phyloP scores from a whole-genome alignment of 768 basidiomycete species.

The Mrakia gelida region DNA sequence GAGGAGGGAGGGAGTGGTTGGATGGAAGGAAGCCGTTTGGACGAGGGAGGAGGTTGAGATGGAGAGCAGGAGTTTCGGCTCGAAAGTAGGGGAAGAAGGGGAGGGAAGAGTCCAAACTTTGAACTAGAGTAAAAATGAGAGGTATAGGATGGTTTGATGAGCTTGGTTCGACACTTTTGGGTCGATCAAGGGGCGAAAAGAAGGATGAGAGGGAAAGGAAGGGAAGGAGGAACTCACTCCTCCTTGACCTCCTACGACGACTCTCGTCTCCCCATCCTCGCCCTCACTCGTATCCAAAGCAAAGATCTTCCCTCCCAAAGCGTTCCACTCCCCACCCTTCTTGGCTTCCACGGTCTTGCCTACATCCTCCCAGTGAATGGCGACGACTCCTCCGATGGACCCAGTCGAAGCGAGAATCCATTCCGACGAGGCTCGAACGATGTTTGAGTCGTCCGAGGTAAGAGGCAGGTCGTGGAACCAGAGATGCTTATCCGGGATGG shows the following conservation, averaged over 20 bases:
- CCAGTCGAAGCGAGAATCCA: slow-evolving; percentile 17
- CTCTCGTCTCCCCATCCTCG: slow-evolving; percentile 3
- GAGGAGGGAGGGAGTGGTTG: slow-evolving; percentile 30
- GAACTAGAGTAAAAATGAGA: neutral
- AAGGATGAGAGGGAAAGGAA: too few relatives aligned
- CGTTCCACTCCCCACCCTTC: slow-evolving; percentile 16
- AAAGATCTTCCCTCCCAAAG: slow-evolving; percentile 9
- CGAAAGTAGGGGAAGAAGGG: neutral
- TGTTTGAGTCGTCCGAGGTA: neutral
- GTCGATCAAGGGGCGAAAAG: too few relatives aligned
- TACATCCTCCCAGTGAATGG: slow-evolving; percentile 13
- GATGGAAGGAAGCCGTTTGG: slow-evolving; percentile 34
- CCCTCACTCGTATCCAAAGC: neutral
- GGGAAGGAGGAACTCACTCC: slow-evolving; percentile 2
- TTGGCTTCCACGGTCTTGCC: neutral
- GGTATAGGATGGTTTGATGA: neutral
- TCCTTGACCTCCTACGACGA: slow-evolving; percentile 6
- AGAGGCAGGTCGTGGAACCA: slow-evolving; percentile 15
- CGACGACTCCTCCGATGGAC: slow-evolving; percentile 11
- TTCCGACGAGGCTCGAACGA: neutral
- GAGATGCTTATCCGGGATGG: slow-evolving; percentile 5
- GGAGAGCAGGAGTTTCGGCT: slow-evolving; percentile 2
- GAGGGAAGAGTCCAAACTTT: slow-evolving; percentile 11
- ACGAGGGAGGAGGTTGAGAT: slow-evolving; percentile 21
- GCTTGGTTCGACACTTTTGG: too few relatives aligned